Base-by-base conservation (phyloP, 169 alveolate genomes). In the Plasmodium reichenowi region DNA sequence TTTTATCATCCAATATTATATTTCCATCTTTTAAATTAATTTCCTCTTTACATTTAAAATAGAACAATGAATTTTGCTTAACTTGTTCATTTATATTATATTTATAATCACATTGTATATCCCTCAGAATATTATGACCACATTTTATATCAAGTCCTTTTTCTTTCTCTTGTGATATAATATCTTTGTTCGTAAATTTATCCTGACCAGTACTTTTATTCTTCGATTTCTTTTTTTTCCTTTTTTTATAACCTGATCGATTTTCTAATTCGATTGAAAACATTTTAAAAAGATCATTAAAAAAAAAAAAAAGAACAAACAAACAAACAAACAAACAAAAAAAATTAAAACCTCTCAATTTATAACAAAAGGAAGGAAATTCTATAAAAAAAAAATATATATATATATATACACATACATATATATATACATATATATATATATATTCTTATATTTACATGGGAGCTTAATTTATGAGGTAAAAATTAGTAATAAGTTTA, bases 191-290 rank as follows among this genome's bases (percentile, higher is more conserved):
- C 50, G 15, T 13, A 43, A 66, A 54, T 22, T 32, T 74, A 15
- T 43, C 43, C 15, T 22, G 64, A 15, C 52, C 88, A 58, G 22
- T 50, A n/a, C 59, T 12, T 74, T 24, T 26, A 22, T 74, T 17
- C 6, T 54, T 29, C 29, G 24, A 60, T 15, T 74, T 74, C 9
- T 74, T 60, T 52, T 74, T 74, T 17, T 54, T 54, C 43, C 43
- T 32, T 32, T 32, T 32, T 43, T 10, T 62, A 60, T 60, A 74
- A 22, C 59, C 70, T 50, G 59, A 17, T 26, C 74, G 20, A 48
- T 74, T 74, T 59, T 74, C 88, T 66, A 29, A 45, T 60, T 74
- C 73, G 62, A 59, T 29, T 58, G 73, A 17, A 47, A 74, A 74
- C 88, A 74, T 74, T 15, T 74, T 64, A 26, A 24, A 29, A 24